Base-by-base conservation (phyloP, 176 grass and related monocot genomes). In the Rhynchospora tenuis region DNA sequence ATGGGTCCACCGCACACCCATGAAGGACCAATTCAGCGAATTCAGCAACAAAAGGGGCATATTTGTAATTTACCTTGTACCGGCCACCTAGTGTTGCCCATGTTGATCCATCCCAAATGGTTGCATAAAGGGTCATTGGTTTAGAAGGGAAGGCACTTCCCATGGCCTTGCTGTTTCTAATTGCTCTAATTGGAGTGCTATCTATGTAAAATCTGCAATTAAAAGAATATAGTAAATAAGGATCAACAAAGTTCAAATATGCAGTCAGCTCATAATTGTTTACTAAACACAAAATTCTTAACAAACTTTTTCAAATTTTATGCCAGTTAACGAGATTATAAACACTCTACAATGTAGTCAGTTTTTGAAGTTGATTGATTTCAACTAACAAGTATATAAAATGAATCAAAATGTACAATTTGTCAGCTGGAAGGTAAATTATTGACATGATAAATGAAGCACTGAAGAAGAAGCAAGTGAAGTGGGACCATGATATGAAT, bases 71-170 rank as follows among this genome's bases (percentile, higher is more conserved):
- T 48, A 88, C 92, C 85, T 83, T 87, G 88, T 97, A 97, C 13
- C 94, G 90, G 31, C 94, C 94, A 44, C 94, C 94, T 6, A 89
- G 89, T 43, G 92, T 97, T 45, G 94, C 94, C 94, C 94, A 97
- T 31, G 81, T 61, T 1, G 94, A 97, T 62, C 94, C 94, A 86
- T 97, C 94, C 94, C 94, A 97, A 78, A 97, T 97, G 43, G 94
- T 97, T 42, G 94, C 92, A 83, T 97, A 97, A 10, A 97, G 90
- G 22, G 94, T 83, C 92, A 97, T 97, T 2, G 94, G 94, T 81
- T 94, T 97, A 72, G 94, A 90, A 29, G 92, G 94, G 85, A 92
- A 97, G 54, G 82, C 80, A 47, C 86, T 86, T 58, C 90, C 92
- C 88, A 97, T 97, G 4, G 84, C 75, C 84, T 87, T 79, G 69